Percentiles rank a stretch among this genome's conserved stretches.
Conservation (phyloP, 2,329 filamentous ascomycete species). For the Phialophora macrospora region DNA sequence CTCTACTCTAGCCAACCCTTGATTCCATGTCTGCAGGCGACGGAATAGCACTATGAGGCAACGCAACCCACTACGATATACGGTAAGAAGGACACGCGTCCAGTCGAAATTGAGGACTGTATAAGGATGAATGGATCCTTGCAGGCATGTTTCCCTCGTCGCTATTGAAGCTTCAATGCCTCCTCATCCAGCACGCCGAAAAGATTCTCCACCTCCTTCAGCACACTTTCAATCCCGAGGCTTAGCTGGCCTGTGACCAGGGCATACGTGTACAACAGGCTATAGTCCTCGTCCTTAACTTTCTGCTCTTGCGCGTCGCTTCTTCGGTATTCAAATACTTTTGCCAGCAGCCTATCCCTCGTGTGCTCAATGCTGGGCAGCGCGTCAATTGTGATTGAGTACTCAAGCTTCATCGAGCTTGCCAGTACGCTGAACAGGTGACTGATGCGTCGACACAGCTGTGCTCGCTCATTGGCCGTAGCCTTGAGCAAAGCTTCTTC, state of each 20-base stretch:
- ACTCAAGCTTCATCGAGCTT: constrained; percentile 91
- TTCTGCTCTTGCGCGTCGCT: constrained; percentile 59
- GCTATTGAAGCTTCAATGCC: constrained; percentile 59
- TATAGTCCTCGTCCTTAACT: constrained; percentile 71
- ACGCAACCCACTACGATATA: not conserved
- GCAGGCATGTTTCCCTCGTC: constrained; percentile 25
- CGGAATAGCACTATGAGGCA: not conserved
- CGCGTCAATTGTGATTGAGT: constrained; percentile 80
- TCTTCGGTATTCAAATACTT: constrained; percentile 84
- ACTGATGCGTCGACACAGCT: constrained; percentile 85
- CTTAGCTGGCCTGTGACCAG: constrained; percentile 66
- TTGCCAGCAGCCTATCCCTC: constrained; percentile 81
- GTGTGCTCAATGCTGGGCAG: constrained; percentile 81
- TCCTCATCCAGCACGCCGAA: constrained; percentile 68
- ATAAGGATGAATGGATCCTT: not conserved
- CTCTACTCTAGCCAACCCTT: not conserved
- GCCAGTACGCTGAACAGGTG: constrained; percentile 86
- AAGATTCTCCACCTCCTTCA: constrained; percentile 61
- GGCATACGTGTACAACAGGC: constrained; percentile 86
- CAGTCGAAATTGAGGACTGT: not conserved
- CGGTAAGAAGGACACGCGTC: not conserved
- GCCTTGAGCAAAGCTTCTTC: constrained; percentile 80
- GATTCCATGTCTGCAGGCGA: not conserved
- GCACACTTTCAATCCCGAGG: constrained; percentile 59
- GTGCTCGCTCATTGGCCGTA: constrained; percentile 76